Percentiles rank a stretch among this genome's conserved stretches.
These are phyloP conservation scores for Chrysanthemum lavandulifolium DNA, from an alignment of 129 eudicot genomes.

Conservation along the genomic window DNA sequence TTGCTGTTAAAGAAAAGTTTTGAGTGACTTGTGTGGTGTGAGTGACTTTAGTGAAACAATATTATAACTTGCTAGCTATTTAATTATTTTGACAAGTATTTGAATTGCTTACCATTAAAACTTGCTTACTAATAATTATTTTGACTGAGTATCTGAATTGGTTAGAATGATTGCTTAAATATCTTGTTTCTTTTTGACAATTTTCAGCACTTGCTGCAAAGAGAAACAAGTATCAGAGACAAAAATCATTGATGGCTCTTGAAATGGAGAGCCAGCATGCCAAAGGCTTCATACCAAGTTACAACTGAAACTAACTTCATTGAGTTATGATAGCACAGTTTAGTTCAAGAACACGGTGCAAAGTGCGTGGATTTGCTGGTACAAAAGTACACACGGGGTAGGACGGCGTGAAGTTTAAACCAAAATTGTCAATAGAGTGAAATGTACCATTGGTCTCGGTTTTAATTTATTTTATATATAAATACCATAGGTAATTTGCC, in stretches of 20 bases:
- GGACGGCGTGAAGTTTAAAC: constrained; percentile 21
- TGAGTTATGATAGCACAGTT: constrained; percentile 23
- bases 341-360: constrained; percentile 27
- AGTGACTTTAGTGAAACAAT: no score
- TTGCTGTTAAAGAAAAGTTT: no score
- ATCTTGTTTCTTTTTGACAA: constrained; percentile 6
- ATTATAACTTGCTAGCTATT: no score
- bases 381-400: constrained; percentile 23
- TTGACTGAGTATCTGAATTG: no score
- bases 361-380: constrained; percentile 12
- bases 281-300: constrained; percentile 83
- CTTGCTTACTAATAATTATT: no score
- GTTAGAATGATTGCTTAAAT: not conserved
- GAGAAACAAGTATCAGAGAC: constrained; percentile 87
- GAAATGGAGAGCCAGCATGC: constrained; percentile 99
- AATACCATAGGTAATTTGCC: constrained; percentile 20
- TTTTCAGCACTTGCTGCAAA: constrained; percentile 83
- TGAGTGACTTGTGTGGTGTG: no score
- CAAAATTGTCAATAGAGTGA: constrained; percentile 31
- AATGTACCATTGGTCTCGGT: constrained; percentile 32
- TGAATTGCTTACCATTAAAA: no score
- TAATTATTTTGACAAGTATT: no score
- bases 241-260: constrained; percentile 87
- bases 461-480: constrained; percentile 15
- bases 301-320: constrained; percentile 43